Evolutionary conservation across 768 basidiomycete species (phyloP).

Genomic region (Cyclocybe cylindracea): DNA sequence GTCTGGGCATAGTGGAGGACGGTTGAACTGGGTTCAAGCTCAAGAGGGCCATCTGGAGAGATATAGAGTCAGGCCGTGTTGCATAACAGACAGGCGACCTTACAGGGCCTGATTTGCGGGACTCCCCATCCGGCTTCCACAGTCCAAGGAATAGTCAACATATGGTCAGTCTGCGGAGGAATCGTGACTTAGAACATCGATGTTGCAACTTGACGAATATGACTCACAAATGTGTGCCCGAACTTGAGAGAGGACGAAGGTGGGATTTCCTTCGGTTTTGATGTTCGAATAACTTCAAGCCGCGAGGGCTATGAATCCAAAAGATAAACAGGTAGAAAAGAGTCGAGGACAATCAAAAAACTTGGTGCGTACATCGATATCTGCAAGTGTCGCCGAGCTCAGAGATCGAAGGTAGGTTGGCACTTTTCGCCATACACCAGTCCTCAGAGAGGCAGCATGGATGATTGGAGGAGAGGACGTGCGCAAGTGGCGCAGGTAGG

Average conservation of each 20-base stretch:
- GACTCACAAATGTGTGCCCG: constrained; percentile 80
- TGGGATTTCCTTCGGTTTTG: constrained; percentile 61
- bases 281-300: constrained; percentile 49
- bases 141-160: constrained; percentile 81
- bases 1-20: constrained; percentile 94
- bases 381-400: constrained; percentile 23
- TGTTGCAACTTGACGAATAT: constrained; percentile 2
- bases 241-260: constrained; percentile 72
- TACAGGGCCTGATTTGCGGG: constrained; percentile 84
- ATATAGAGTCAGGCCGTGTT: constrained; percentile 1
- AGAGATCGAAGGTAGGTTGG: constrained; percentile 8
- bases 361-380: constrained; percentile 34
- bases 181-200: not conserved
- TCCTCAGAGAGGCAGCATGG: not conserved
- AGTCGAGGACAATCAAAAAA: not conserved
- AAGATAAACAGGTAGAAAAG: constrained; percentile 1
- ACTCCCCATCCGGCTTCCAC: constrained; percentile 74
- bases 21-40: constrained; percentile 73
- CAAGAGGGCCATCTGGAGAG: constrained; percentile 64
- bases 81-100: constrained; percentile 25
- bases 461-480: constrained; percentile 6
- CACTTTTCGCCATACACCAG: constrained; percentile 1
- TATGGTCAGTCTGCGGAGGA: constrained; percentile 72
- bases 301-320: constrained; percentile 43
- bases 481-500: constrained; percentile 19